Percentiles rank a stretch among this genome's conserved stretches.
Evolutionary conservation across 2,329 filamentous ascomycete species (phyloP).

Genomic region (Pseudogymnoascus sp.): DNA sequence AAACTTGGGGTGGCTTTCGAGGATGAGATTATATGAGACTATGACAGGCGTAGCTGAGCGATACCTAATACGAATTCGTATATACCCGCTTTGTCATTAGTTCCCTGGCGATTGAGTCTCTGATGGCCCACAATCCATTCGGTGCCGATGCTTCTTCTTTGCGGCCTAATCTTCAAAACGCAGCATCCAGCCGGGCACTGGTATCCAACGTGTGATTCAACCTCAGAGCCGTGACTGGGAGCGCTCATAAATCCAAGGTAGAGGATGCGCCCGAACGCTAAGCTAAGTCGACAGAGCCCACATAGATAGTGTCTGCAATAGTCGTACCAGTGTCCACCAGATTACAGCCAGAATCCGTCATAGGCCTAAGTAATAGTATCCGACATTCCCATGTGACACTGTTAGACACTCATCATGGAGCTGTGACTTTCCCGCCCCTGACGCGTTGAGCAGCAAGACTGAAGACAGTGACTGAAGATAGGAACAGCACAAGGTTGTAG

Average conservation of each 20-base stretch:
- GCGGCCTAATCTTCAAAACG: not conserved
- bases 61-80: not conserved
- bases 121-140: not conserved
- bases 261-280: not conserved
- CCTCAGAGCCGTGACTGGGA: not conserved
- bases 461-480: constrained; percentile 92
- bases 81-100: not conserved
- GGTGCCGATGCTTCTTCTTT: not conserved
- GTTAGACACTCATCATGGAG: not conserved
- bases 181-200: not conserved
- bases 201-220: not conserved
- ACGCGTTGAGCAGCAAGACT: constrained; percentile 87
- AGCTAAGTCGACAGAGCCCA: not conserved
- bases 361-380: not conserved
- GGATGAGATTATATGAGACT: not conserved
- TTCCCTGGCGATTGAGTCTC: not conserved
- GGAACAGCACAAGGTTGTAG: constrained; percentile 94
- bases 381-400: not conserved
- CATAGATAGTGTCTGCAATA: not conserved
- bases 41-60: not conserved
- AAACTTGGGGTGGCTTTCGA: not conserved
- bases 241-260: not conserved
- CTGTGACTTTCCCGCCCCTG: constrained; percentile 33
- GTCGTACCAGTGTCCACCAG: not conserved
- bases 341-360: not conserved